These are phyloP conservation scores for Tolypocladium endophyticum DNA, from an alignment of 2,329 filamentous ascomycete species.

Conservation along the genomic window DNA sequence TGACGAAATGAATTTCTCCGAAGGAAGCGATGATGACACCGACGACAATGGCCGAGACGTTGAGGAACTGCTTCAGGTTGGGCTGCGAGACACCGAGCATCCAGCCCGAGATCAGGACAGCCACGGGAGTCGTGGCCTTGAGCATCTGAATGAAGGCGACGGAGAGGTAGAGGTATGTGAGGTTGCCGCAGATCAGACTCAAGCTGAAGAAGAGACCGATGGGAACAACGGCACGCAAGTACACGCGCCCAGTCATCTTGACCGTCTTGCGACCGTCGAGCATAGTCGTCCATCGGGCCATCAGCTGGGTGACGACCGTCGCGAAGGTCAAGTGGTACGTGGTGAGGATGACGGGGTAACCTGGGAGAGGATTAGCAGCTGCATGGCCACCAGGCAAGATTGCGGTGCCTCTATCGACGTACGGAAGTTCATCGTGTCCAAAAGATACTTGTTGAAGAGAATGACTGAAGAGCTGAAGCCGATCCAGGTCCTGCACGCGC, in stretches of 20 bases:
- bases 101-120: conserved; percentile 86
- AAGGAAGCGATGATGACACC: conserved; percentile 91
- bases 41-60: conserved; percentile 88
- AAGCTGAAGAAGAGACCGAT: conserved; percentile 94
- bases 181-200: conserved; percentile 91
- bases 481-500: conserved; percentile 70
- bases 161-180: conserved; percentile 89
- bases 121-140: conserved; percentile 94
- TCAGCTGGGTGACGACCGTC: conserved; percentile 85
- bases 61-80: conserved; percentile 78
- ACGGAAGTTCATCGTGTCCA: conserved; percentile 73
- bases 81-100: conserved; percentile 72
- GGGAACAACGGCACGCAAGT: conserved; percentile 85
- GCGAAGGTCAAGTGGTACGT: conserved; percentile 95
- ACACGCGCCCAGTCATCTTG: conserved; percentile 93
- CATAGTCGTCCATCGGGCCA: conserved; percentile 79
- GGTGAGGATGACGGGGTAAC: conserved; percentile 71
- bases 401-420: conserved; percentile 11
- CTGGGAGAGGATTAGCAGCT: conserved; percentile 26
- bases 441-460: conserved; percentile 98
- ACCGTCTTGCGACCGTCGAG: conserved; percentile 93
- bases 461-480: conserved; percentile 87
- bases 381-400: conserved; percentile 5
- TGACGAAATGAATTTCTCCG: conserved; percentile 89
- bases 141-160: conserved; percentile 99